These are phyloP conservation scores for Lasiodiplodia theobromae DNA, from an alignment of 2,329 filamentous ascomycete species.

Conservation along the genomic window DNA sequence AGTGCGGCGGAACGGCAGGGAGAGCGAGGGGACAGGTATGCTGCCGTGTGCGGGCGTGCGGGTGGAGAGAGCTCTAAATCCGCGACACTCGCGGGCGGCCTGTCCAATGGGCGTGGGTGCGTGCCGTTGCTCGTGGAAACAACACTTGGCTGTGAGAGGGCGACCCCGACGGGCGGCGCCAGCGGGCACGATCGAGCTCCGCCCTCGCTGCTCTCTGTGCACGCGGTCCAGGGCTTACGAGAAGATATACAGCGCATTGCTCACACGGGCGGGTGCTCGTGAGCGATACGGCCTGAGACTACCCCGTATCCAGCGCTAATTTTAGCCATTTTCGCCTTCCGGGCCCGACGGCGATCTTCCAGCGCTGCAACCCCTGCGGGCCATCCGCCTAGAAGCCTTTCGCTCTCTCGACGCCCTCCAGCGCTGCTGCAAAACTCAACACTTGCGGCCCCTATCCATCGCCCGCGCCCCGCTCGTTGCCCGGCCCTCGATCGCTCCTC, in stretches of 20 bases:
- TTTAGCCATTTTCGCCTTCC: conserved; percentile 28
- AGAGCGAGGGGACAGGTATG: background rate
- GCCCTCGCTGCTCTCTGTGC: background rate
- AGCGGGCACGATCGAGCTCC: background rate
- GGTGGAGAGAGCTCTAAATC: conserved; percentile 13
- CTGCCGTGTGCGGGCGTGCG: background rate
- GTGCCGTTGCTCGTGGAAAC: conserved; percentile 26
- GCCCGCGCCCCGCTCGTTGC: conserved; percentile 10
- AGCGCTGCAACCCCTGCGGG: conserved; percentile 26
- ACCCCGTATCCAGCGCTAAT: conserved; percentile 25
- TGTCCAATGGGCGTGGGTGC: conserved; percentile 7
- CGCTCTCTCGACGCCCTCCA: conserved; percentile 4
- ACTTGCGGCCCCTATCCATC: conserved; percentile 12
- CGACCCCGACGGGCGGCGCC: background rate
- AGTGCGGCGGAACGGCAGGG: conserved; percentile 15
- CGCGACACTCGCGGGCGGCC: conserved; percentile 19
- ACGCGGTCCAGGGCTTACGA: background rate
- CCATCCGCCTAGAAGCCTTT: conserved; percentile 18
- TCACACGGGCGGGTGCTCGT: conserved; percentile 10
- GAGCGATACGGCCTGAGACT: conserved; percentile 25
- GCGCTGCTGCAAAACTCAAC: conserved; percentile 6
- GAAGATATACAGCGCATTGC: background rate
- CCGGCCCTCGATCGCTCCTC: conserved; percentile 21
- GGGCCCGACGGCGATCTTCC: conserved; percentile 26
- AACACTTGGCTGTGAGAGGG: conserved; percentile 24